Evolutionary conservation across 129 eudicot genomes (phyloP).

Genomic region (Kitagawia praeruptora): DNA sequence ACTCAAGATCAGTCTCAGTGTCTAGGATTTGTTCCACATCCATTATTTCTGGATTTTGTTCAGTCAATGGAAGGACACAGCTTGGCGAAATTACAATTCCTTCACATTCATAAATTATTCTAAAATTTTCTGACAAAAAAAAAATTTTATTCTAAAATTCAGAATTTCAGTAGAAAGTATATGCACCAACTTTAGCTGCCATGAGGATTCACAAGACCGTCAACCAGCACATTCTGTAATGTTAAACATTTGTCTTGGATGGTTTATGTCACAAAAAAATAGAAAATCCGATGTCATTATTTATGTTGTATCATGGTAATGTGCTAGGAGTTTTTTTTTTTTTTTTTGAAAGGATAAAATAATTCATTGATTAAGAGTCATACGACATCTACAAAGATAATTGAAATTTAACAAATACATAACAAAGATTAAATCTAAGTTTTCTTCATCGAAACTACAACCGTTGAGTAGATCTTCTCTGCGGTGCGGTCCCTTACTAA

Average conservation of each 20-base stretch:
- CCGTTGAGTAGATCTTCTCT: no score
- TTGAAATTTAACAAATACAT: no score
- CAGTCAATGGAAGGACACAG: constrained; percentile 71
- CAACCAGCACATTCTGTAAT: neutral
- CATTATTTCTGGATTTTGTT: constrained; percentile 83
- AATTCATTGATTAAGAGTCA: no score
- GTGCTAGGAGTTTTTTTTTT: neutral
- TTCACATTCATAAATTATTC: neutral
- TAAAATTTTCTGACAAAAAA: no score
- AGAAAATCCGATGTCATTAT: neutral
- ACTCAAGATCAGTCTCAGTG: constrained; percentile 76
- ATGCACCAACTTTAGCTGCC: neutral
- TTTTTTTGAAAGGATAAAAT: no score
- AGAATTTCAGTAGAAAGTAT: neutral
- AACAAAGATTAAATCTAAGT: no score
- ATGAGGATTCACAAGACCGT: neutral
- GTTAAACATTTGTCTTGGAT: neutral
- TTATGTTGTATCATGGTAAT: neutral
- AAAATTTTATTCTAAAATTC: neutral
- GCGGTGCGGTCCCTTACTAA: no score
- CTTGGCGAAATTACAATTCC: neutral
- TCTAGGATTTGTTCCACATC: constrained; percentile 77
- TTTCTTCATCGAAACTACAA: no score
- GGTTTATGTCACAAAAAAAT: neutral
- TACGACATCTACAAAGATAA: no score